Evolutionary conservation across 2,329 filamentous ascomycete genomes (phyloP).

Genomic region (Clathrospora elynae): DNA sequence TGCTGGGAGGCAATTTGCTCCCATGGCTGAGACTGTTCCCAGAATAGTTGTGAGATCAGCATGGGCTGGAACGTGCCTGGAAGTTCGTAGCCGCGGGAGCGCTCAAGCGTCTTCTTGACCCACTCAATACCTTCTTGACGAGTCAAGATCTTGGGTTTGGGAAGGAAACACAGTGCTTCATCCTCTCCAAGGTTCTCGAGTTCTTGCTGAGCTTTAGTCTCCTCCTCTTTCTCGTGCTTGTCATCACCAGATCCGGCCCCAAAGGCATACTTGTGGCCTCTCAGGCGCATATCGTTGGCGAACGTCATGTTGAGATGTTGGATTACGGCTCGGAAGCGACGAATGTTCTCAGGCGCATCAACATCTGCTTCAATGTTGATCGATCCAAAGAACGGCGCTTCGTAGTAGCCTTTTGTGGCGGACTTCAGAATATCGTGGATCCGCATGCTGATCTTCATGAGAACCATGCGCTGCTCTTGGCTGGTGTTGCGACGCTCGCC

Average conservation of each 20-base stretch:
- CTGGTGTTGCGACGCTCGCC: slow-evolving; percentile 56
- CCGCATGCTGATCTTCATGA: slow-evolving; percentile 52
- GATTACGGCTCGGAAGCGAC: slow-evolving; percentile 60
- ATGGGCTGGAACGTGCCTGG: slow-evolving; percentile 31
- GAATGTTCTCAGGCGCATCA: slow-evolving; percentile 37
- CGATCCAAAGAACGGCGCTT: slow-evolving; percentile 56
- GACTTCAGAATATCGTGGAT: slow-evolving; percentile 55
- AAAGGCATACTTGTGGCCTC: slow-evolving; percentile 24
- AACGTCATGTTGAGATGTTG: slow-evolving; percentile 55
- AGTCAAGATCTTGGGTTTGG: slow-evolving; percentile 28
- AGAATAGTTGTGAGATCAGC: slow-evolving; percentile 27
- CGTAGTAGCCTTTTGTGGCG: slow-evolving; percentile 60
- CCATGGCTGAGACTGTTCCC: slow-evolving; percentile 28
- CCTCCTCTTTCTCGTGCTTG: slow-evolving; percentile 18
- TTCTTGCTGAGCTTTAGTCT: slow-evolving; percentile 22
- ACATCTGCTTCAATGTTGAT: slow-evolving; percentile 24
- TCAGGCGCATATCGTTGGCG: slow-evolving; percentile 18
- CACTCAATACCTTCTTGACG: slow-evolving; percentile 50
- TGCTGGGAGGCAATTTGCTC: slow-evolving; percentile 3
- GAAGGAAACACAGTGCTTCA: slow-evolving; percentile 3
- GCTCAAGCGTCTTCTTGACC: slow-evolving; percentile 42
- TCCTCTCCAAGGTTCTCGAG: slow-evolving; percentile 17
- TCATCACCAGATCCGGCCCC: slow-evolving; percentile 21
- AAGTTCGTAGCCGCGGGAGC: slow-evolving; percentile 27
- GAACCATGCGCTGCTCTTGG: slow-evolving; percentile 55